Percentiles rank a stretch among this genome's conserved stretches.
Evolutionary conservation across 176 grass and related monocot species (phyloP).

Genomic region (Oryza meridionalis): DNA sequence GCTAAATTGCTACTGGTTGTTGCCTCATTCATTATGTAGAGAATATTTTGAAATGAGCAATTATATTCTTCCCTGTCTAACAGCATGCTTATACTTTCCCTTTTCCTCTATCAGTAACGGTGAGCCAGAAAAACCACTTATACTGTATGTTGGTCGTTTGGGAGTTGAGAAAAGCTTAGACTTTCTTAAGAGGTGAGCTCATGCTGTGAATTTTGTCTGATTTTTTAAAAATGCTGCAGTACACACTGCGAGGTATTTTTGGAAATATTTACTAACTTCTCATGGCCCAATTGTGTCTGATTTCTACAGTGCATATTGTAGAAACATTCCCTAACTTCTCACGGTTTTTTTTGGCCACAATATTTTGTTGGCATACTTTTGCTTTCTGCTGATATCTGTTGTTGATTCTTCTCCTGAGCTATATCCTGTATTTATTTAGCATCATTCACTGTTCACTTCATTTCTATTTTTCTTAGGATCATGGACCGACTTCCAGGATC

Average conservation of each 20-base stretch:
- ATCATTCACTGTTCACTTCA: background rate
- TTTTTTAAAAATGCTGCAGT: background rate
- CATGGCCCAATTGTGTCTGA: background rate
- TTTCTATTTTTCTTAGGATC: constrained; percentile 47
- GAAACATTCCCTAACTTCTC: no score
- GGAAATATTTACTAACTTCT: background rate
- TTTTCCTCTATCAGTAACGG: constrained; percentile 56
- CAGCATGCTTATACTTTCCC: constrained; percentile 14
- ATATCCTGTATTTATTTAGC: background rate
- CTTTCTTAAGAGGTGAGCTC: constrained; percentile 83
- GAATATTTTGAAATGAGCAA: constrained; percentile 19
- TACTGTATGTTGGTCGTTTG: constrained; percentile 90
- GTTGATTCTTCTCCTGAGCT: background rate
- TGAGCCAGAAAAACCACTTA: constrained; percentile 82
- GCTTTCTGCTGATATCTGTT: background rate
- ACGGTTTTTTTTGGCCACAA: background rate
- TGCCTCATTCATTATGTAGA: background rate
- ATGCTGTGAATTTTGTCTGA: background rate
- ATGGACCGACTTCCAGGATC: constrained; percentile 66
- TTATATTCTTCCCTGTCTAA: constrained; percentile 22
- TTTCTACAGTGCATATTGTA: no score
- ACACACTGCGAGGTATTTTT: constrained; percentile 2
- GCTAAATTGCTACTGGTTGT: background rate
- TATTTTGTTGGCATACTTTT: background rate
- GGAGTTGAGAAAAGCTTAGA: constrained; percentile 97